Evolutionary conservation across 805 yeast species (phyloP), one percentile per base, ranked within the genome.

Genomic region (Alloascoidea africana): DNA sequence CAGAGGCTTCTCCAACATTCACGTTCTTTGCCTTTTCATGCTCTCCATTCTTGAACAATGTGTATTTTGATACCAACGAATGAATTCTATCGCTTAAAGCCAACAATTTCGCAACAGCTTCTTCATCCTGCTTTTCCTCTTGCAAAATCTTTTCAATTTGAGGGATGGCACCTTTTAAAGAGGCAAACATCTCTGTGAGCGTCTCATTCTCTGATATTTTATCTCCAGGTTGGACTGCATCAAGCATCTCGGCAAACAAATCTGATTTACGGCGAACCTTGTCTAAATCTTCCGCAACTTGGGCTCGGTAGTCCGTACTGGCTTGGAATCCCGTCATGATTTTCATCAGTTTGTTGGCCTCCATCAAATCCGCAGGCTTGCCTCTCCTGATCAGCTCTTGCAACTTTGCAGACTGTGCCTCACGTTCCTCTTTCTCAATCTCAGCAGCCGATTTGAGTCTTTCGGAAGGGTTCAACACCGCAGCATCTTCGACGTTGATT

Each of bases 281-380:
- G 36, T 81, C 84, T 38, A 91, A 65, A 51, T 91, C 97, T 44
- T 80, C 84, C 23, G 78, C 76, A 23, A 87, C 79, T 47, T 81
- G 74, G 40, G 81, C 83, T 51, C 74, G 76, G 45, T 85, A 81
- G 48, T 77, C 82, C 39, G 73, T 72, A 42, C 76, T 73, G 54
- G 86, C 95, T 55, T 82, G 82, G 64, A 85, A 91, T 4, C 99
- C 99, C 3, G 97, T 94, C 96, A 91, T 86, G 47, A 91, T 75
- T 55, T 89, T 86, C 98, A 91, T 91, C 56, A 91, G 68, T 48
- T 82, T 84, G 58, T 91, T 91, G 34, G 99, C 99, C 58, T 91
- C 98, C 49, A 79, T 83, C 52, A 91, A 70, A 59, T 91, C 99
- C 44, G 78, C 82, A 4, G 98, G 97, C 55, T 83, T 80, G 33